Evolutionary conservation across 176 grass and related monocot genomes (phyloP), one percentile per base, ranked within the genome.

Genomic region (Poa annua): DNA sequence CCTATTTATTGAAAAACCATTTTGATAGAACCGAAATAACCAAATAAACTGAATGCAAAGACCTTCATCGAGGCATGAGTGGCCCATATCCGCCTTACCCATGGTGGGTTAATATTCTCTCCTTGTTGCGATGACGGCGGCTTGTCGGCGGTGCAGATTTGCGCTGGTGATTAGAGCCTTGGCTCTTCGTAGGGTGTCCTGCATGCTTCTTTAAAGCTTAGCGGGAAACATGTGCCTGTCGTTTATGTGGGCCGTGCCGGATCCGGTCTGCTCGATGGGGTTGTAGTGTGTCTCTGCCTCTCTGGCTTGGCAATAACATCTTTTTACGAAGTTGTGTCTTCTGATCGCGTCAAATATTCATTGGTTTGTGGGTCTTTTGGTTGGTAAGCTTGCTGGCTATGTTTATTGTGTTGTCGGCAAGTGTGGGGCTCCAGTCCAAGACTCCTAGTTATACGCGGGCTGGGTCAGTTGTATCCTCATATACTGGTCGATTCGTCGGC

Each of bases 161-260:
- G 42, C 17, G 2, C 39, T 5, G 39, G 39, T 71, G 39, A 7
- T 15, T 42, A 71, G 41, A 48, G 68, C 68, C 39, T 24, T 13
- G 12, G 21, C 22, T 47, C 41, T 72, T 48, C 12, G 21, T 24
- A 72, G 12, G 41, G 42, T 25, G 42, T 48, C 69, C 21, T 71
- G 15, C 21, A 3, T 71, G 68, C 21, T 72, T 72, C 69, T 71
- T 71, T 71, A n/a, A 72, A 72, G 14, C 68, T 42, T 71, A 47
- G 38, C 6, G 21, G 39, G 68, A 71, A 47, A 48, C 69, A 25
- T 72, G 69, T 24, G 11, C 42, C 42, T 12, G 25, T 72, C 7
- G 1, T 72, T 48, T 48, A 24, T 48, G 69, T 72, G 41, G 69
- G 13, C 15, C 12, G 14, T 72, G 42, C 41, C 12, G 0, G 21